These are phyloP conservation scores for Calophaca sinica DNA, from an alignment of 306 rosid genomes.

Conservation along the genomic window DNA sequence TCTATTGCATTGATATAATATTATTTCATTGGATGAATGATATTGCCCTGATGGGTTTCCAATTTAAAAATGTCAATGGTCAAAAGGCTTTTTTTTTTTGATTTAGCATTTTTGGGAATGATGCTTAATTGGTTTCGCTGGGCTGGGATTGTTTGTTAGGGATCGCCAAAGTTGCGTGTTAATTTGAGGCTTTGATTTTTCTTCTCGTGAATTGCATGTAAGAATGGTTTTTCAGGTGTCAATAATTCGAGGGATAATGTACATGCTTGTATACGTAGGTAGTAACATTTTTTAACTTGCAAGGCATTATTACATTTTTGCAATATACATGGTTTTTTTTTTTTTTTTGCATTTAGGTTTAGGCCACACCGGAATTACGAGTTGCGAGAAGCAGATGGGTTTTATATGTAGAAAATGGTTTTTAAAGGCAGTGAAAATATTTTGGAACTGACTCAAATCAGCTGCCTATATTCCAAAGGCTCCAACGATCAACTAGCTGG, in stretches of 20 bases:
- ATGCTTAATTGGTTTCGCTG: no score
- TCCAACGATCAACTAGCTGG: no score
- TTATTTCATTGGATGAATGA: constrained; percentile 51
- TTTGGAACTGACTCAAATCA: no score
- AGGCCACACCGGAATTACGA: no score
- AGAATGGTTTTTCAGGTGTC: constrained; percentile 23
- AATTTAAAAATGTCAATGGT: no score
- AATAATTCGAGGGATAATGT: background rate
- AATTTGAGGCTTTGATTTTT: constrained; percentile 11
- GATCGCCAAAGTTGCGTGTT: constrained; percentile 17
- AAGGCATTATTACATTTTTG: no score
- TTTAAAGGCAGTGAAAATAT: no score
- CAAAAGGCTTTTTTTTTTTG: no score
- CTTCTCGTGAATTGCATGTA: background rate
- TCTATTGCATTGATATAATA: constrained; percentile 46
- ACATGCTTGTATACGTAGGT: constrained; percentile 25
- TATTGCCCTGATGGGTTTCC: background rate
- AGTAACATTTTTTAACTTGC: constrained; percentile 40
- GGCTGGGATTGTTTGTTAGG: constrained; percentile 9
- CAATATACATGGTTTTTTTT: background rate
- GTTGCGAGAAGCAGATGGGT: no score
- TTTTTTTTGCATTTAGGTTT: constrained; percentile 9
- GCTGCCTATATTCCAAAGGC: no score
- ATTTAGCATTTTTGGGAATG: no score
- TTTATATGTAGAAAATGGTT: no score